Percentiles rank a stretch among this genome's conserved stretches.
Evolutionary conservation across 805 yeast genomes (phyloP).

Genomic region (Wickerhamomyces alni): DNA sequence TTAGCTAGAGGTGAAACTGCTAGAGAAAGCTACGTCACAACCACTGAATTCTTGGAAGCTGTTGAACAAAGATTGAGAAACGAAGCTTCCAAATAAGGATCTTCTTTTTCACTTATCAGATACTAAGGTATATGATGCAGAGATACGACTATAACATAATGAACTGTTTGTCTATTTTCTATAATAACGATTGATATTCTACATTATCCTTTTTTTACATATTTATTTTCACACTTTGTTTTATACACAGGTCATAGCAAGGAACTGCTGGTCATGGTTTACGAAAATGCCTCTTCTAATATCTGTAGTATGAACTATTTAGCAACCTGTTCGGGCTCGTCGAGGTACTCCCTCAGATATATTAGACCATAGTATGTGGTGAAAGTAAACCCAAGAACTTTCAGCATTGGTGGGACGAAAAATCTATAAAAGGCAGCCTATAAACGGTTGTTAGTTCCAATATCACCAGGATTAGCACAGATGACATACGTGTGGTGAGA

Average conservation of each 20-base stretch:
- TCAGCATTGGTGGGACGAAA: constrained; percentile 40
- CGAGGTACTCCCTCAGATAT: constrained; percentile 40
- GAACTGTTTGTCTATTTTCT: constrained; percentile 1
- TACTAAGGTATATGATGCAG: not conserved
- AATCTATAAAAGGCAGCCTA: constrained; percentile 37
- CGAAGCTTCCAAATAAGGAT: constrained; percentile 1
- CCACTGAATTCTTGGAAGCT: constrained; percentile 72
- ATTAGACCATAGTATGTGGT: constrained; percentile 40
- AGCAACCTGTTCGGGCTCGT: constrained; percentile 11
- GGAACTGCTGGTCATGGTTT: constrained; percentile 22
- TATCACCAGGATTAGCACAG: not conserved
- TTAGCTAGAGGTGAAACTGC: constrained; percentile 59
- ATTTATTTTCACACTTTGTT: not conserved
- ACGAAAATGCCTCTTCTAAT: no score
- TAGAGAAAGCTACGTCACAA: constrained; percentile 60
- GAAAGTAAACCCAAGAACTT: constrained; percentile 37
- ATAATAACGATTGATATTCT: not conserved
- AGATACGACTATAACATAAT: not conserved
- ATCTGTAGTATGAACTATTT: no score
- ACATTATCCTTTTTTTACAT: not conserved
- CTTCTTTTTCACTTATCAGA: not conserved
- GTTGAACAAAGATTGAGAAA: constrained; percentile 52
- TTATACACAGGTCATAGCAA: constrained; percentile 14
- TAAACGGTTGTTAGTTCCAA: not conserved
- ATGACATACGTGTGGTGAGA: constrained; percentile 18